Base-by-base conservation (phyloP, 2,329 filamentous ascomycete genomes). In the Trichoderma endophyticum region DNA sequence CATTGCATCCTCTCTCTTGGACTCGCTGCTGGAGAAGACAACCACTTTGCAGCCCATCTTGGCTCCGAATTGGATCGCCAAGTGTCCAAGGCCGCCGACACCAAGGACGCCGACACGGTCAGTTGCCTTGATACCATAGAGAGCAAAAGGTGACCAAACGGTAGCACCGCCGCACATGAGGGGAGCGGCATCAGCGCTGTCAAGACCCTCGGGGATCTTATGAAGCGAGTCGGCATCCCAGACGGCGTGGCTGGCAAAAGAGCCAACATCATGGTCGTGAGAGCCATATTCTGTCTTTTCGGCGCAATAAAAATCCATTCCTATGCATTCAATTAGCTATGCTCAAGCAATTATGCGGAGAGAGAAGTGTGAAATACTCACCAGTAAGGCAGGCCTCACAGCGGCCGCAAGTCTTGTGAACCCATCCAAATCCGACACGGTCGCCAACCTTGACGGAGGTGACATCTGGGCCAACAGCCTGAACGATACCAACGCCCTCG, bases 161-260 rank as follows among this genome's bases (percentile, higher is more conserved):
- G 93, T 95, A 72, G 95, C 84, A 73, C 93, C 93, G 30, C 92
- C 93, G 80, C 93, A 95, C 76, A 95, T 86, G 90, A 94, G 93
- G 4, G 91, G 92, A 3, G 92, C 93, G 0, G 90, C 92, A 57
- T 89, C 80, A 64, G 82, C 82, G 68, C 84, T 86, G 4, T 84
- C 77, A 43, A 95, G 86, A 63, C 84, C 87, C 30, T 93, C 92
- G 14, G 93, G 93, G 74, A 95, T 94, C 77, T 90, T 39, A 54
- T 56, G 51, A 1, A 73, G 32, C 3, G 36, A 36, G 12, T 65
- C 39, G 1, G 70, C 63, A 57, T 82, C 77, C 77, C 85, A 84
- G 67, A 87, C 79, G 24, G 81, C 82, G 72, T 82, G 80, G 9
- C 81, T 79, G 3, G 81, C 79, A 63, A 86, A 83, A n/a, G 82